phyloP scores from a whole-genome alignment of 768 basidiomycete species.

The Nidula microcarpa region DNA sequence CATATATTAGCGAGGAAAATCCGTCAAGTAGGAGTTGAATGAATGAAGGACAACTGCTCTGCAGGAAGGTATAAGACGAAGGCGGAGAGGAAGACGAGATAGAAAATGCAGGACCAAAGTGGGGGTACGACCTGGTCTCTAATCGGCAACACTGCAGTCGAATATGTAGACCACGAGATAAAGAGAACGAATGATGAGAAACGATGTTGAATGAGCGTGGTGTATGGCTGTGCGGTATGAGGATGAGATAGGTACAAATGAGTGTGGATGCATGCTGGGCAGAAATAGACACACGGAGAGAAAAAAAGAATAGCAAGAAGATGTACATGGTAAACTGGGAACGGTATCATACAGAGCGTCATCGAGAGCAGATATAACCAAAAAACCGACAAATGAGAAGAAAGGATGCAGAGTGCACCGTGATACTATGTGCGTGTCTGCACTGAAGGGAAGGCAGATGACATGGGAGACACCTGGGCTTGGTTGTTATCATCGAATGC shows the following conservation, averaged over 20 bases:
- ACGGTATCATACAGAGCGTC: constrained; percentile 4
- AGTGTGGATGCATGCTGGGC: background rate
- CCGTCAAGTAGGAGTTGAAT: no score
- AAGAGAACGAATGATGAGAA: no score
- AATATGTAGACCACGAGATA: no score
- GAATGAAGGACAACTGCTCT: no score
- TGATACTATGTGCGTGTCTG: constrained; percentile 26
- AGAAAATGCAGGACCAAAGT: no score
- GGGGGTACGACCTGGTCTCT: no score
- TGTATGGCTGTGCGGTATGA: no score
- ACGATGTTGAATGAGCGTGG: no score
- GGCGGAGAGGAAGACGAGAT: no score
- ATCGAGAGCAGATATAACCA: constrained; percentile 1
- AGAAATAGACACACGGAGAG: background rate
- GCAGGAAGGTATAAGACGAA: no score
- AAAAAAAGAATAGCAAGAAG: background rate
- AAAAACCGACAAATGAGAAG: constrained; percentile 3
- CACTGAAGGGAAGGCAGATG: constrained; percentile 70
- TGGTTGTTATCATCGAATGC: constrained; percentile 37
- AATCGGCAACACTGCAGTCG: no score
- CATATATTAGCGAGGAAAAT: no score
- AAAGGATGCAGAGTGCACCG: background rate
- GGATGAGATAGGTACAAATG: constrained; percentile 4
- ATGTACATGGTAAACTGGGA: background rate
- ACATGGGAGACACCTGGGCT: constrained; percentile 73